Evolutionary conservation across 768 basidiomycete species (phyloP).

Genomic region (Boletus subparvulus): DNA sequence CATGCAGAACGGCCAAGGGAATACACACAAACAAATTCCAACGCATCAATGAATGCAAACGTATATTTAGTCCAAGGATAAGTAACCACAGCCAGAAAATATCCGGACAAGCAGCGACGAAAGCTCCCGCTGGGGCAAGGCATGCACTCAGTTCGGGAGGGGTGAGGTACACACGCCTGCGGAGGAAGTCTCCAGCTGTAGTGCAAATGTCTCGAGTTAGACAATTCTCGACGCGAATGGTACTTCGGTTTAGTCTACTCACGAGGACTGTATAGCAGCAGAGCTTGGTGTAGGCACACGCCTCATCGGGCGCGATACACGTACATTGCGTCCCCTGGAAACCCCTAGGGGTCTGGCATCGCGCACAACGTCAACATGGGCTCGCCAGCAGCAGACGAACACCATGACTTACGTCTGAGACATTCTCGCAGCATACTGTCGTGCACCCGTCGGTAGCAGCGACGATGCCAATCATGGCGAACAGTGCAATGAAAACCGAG

Average conservation of each 20-base stretch:
- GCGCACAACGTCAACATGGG: not conserved
- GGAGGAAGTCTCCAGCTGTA: not conserved
- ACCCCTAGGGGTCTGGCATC: not conserved
- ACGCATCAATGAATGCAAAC: too few relatives aligned
- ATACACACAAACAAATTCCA: too few relatives aligned
- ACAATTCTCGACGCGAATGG: not conserved
- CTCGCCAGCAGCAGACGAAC: not conserved
- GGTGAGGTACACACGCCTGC: not conserved
- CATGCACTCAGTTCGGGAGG: not conserved
- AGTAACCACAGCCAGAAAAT: too few relatives aligned
- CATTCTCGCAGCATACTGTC: not conserved
- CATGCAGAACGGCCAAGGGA: too few relatives aligned
- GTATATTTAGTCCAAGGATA: too few relatives aligned
- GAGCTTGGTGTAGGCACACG: not conserved
- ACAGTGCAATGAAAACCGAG: not conserved
- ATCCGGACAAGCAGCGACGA: too few relatives aligned
- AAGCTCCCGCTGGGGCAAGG: too few relatives aligned
- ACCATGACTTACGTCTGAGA: not conserved
- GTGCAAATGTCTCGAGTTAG: not conserved
- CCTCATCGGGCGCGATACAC: not conserved
- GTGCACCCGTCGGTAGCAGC: not conserved
- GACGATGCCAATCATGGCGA: not conserved
- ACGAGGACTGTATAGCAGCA: conserved; percentile 1
- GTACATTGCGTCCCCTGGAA: not conserved
- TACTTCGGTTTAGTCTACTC: not conserved